These are phyloP conservation scores for Pseudogymnoascus sp. DNA, from an alignment of 2,329 filamentous ascomycete species.

Conservation along the genomic window DNA sequence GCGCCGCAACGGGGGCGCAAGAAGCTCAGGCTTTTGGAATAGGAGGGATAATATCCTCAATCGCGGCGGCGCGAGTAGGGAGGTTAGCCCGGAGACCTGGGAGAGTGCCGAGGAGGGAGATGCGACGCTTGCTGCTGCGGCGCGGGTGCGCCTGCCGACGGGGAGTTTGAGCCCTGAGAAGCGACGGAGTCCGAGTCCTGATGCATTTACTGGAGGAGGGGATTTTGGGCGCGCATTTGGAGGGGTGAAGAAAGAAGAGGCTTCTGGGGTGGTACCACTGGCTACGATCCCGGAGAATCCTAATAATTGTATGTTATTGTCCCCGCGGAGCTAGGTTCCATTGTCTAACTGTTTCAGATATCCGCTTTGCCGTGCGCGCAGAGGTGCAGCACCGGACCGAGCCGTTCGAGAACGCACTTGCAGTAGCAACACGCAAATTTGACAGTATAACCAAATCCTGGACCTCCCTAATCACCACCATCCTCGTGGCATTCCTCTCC, in stretches of 20 bases:
- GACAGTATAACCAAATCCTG: slow-evolving; percentile 59
- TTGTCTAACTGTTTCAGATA: slow-evolving; percentile 46
- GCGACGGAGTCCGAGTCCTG: slow-evolving; percentile 46
- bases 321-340: neutral
- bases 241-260: slow-evolving; percentile 23
- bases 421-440: slow-evolving; percentile 53
- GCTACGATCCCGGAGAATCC: slow-evolving; percentile 24
- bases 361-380: slow-evolving; percentile 78
- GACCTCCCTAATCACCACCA: slow-evolving; percentile 54
- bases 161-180: slow-evolving; percentile 49
- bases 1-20: slow-evolving; percentile 38
- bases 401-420: slow-evolving; percentile 67
- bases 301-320: slow-evolving; percentile 42
- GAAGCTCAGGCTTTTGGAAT: slow-evolving; percentile 37
- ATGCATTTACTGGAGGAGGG: slow-evolving; percentile 30
- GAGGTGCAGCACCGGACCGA: slow-evolving; percentile 84
- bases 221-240: slow-evolving; percentile 32
- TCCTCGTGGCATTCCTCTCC: slow-evolving; percentile 55
- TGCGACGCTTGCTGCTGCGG: slow-evolving; percentile 24
- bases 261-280: slow-evolving; percentile 11
- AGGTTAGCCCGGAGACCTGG: slow-evolving; percentile 48
- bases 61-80: slow-evolving; percentile 43
- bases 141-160: slow-evolving; percentile 34
- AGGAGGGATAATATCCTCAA: slow-evolving; percentile 43
- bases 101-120: slow-evolving; percentile 44